Evolutionary conservation across 768 basidiomycete genomes (phyloP), one percentile per base, ranked within the genome.

Genomic region (Sarcodon aspratus): DNA sequence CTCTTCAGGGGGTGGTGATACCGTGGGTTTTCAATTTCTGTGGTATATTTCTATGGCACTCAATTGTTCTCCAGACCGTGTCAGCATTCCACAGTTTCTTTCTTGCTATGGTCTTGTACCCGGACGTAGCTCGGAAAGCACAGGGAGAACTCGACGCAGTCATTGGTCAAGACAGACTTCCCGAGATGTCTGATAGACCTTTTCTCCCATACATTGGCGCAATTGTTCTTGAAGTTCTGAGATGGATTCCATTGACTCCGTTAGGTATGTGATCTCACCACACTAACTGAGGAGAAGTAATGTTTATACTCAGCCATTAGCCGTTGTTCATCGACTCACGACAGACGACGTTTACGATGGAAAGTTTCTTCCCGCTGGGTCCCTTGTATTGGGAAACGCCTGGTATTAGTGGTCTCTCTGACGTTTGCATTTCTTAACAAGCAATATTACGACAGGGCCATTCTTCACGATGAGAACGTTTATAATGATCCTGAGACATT

Each of bases 271-370:
- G n/a, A n/a, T n/a, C n/a, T n/a, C n/a, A n/a, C n/a, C n/a, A n/a
- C n/a, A n/a, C n/a, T n/a, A n/a, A n/a, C n/a, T n/a, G n/a, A n/a
- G n/a, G n/a, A n/a, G n/a, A n/a, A n/a, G n/a, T n/a, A n/a, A n/a
- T n/a, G n/a, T n/a, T n/a, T n/a, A n/a, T n/a, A n/a, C n/a, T n/a
- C n/a, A n/a, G n/a, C n/a, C n/a, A n/a, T n/a, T n/a, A n/a, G n/a
- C n/a, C 45, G 66, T 82, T 43, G 77, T 80, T 0, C 80, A 81
- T 47, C 64, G 75, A 35, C 50, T 76, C 55, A 74, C 68, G 63
- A 69, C 76, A 56, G 75, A 81, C 50, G 78, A 82, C 52, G 57
- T 75, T 32, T 81, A 80, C 51, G 58, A 70, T 27, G 76, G 70
- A 6, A 69, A 70, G 63, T 62, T 68, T 33, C 72, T 82, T 36